Evolutionary conservation across 2,329 filamentous ascomycete species (phyloP), one percentile per base, ranked within the genome.

Genomic region (Biscogniauxia mediterranea): DNA sequence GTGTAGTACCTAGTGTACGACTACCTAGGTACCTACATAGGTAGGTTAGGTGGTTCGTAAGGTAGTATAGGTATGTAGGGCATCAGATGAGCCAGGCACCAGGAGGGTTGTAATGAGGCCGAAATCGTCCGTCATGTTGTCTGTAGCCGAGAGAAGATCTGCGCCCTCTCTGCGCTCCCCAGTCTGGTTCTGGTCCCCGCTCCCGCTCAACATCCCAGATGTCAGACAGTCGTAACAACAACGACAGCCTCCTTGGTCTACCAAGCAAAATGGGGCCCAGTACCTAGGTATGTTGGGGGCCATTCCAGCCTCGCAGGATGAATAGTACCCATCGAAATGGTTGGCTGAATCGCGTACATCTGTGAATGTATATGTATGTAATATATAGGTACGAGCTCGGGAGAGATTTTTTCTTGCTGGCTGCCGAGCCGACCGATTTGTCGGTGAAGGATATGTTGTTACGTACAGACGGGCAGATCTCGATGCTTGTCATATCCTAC

Each of bases 71-170:
- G 38, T 25, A 59, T 5, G 38, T 7, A 46, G 38, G 38, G 38
- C 38, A 46, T 7, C 38, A n/a, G 38, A 46, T 11, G 38, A 46
- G 55, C 28, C 28, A 19, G 21, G 46, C 49, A 26, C 49, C 25
- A 25, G 46, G 46, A 59, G 62, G 60, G 52, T 58, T 53, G 58
- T 42, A 65, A 56, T 61, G 63, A 68, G 58, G 61, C 64, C 66
- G 55, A 64, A 61, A 54, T 59, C 52, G 53, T 62, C 21, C 56
- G 49, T 46, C 55, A 55, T 57, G 38, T 17, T 56, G 20, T 61
- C 50, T 38, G 42, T 64, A 26, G 54, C 38, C 42, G 49, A 55
- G 54, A 53, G 51, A 8, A 54, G 63, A 64, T 67, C 63, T 61
- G 53, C 58, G 58, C 52, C 28, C 21, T 42, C 26, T 59, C 52